Base-by-base conservation (phyloP, 768 basidiomycete species). In the Dentipellis fragilis region DNA sequence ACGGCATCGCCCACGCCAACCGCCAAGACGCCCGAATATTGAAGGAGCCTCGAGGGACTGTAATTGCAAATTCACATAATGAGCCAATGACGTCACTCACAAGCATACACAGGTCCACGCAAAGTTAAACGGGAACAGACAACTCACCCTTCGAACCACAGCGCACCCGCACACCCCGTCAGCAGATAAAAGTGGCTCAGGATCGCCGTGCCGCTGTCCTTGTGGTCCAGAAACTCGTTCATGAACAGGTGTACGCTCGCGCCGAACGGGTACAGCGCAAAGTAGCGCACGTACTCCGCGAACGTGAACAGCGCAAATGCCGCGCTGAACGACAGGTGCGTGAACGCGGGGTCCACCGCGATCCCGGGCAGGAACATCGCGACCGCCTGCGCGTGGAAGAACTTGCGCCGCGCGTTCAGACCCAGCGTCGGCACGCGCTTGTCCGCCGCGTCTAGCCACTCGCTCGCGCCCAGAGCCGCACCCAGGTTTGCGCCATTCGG, bases 351-450 rank as follows among this genome's bases (percentile, higher is more conserved):
- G 69, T 98, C 96, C 66, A 91, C 69, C 1, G 85, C 89, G 57
- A 98, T 83, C 0, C 96, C 96, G 7, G 96, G 96, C 35, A 95
- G 72, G 66, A 99, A 97, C 94, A 98, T 96, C 29, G 90, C 76
- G 48, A 98, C 93, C 2, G 95, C 92, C 54, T 98, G 75, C 21
- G 84, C 93, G 71, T 99, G 96, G 72, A 99, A 99, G 70, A 89
- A 97, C 70, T 99, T 99, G 51, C 96, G 79, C 58, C 96, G 78
- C 22, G 89, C 90, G 68, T 99, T 98, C 60, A 97, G 73, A 49
- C 87, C 83, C 54, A 98, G 73, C 53, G 90, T 92, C 19, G 93
- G 93, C 57, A 95, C 87, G 58, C 82, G 85, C 69, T 93, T 92
- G 69, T 93, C 88, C 1, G 92, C 89, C 48, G 89, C 89, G 65